A percentile compares a stretch with the other conserved stretches of the same genome.
These are phyloP conservation scores for Plantago coronopus DNA, from an alignment of 305 asterid genomes.

Conservation along the genomic window DNA sequence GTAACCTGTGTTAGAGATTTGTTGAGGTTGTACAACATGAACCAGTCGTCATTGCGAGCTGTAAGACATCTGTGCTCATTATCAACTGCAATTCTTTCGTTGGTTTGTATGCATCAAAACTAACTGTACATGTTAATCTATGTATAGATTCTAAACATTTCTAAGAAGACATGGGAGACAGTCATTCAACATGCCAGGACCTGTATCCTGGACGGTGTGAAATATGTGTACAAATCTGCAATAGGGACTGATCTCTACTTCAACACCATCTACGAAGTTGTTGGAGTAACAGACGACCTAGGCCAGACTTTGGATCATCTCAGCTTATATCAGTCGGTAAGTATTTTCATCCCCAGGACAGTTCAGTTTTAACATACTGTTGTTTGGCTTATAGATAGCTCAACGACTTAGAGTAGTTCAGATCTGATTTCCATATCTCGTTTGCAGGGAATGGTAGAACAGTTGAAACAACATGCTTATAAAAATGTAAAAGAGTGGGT, in stretches of 20 bases:
- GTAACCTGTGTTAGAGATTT: constrained; percentile 52
- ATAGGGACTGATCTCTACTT: constrained; percentile 40
- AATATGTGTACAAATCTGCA: constrained; percentile 45
- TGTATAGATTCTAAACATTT: constrained; percentile 25
- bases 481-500: constrained; percentile 38
- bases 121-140: background rate
- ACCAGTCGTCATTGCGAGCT: constrained; percentile 41
- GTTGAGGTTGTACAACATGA: constrained; percentile 39
- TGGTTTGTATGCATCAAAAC: background rate
- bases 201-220: constrained; percentile 46
- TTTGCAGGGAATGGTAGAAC: constrained; percentile 56
- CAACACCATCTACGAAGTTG: constrained; percentile 52
- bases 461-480: constrained; percentile 46
- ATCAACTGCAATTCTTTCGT: background rate
- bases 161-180: constrained; percentile 61
- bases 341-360: constrained; percentile 20
- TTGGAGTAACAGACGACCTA: constrained; percentile 45
- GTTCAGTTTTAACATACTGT: constrained; percentile 3
- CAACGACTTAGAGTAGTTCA: constrained; percentile 8
- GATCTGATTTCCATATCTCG: constrained; percentile 19
- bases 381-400: background rate
- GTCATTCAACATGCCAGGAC: constrained; percentile 56
- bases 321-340: constrained; percentile 53
- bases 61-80: constrained; percentile 32
- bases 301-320: constrained; percentile 39